Percentiles rank a stretch among this genome's conserved stretches.
These are phyloP conservation scores for Fraxinus quadrangulata DNA, from an alignment of 257 asterid species.

Conservation along the genomic window DNA sequence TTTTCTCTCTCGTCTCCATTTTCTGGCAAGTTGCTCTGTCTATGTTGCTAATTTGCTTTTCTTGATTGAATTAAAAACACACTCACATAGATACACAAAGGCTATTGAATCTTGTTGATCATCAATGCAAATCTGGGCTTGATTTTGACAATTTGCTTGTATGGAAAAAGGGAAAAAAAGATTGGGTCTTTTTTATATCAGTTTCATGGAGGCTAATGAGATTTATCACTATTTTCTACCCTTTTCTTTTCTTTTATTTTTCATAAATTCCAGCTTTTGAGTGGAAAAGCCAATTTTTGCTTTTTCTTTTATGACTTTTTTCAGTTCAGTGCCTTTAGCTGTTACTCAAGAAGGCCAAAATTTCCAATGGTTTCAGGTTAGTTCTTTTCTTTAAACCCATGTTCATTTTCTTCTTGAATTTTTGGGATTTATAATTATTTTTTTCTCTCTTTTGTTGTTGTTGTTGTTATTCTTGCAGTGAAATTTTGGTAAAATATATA, in stretches of 20 bases:
- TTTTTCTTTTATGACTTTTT: constrained; percentile 28
- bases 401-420: constrained; percentile 1
- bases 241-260: constrained; percentile 14
- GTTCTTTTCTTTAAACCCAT: constrained; percentile 20
- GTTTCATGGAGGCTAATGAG: constrained; percentile 54
- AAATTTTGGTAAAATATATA: background rate
- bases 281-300: constrained; percentile 22
- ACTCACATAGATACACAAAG: background rate
- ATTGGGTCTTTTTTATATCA: constrained; percentile 27
- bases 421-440: background rate
- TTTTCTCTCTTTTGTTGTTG: background rate
- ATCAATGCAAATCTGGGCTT: constrained; percentile 31
- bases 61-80: background rate
- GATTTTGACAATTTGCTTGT: background rate
- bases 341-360: constrained; percentile 32
- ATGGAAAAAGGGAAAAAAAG: constrained; percentile 19
- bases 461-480: constrained; percentile 27
- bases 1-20: constrained; percentile 4
- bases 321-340: constrained; percentile 23
- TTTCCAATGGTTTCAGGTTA: constrained; percentile 36
- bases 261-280: constrained; percentile 26
- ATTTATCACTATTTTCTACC: constrained; percentile 34
- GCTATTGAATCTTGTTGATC: constrained; percentile 8
- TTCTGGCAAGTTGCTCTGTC: background rate
- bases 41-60: background rate